Base-by-base conservation (phyloP, 1,284 basidiomycete species). In the Boletus austroedulis region DNA sequence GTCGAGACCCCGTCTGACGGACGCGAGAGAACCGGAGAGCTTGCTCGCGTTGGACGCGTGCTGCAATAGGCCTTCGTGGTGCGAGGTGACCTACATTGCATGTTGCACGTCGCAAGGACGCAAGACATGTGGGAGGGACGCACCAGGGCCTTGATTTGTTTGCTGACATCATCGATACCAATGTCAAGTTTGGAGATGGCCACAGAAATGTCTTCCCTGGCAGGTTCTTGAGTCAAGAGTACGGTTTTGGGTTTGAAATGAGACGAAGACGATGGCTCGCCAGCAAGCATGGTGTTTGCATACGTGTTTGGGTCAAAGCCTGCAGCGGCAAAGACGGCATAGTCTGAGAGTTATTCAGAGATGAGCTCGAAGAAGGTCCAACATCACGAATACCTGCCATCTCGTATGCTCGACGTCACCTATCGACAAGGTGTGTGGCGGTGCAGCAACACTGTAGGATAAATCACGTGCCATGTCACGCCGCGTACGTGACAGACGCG, bases 221-320 rank as follows among this genome's bases (percentile, higher is more conserved):
- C 82, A 10, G 82, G 81, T 50, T 87, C 85, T 24, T 81, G 76
- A 1, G 75, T 69, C 26, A 77, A 64, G 26, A 71, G 65, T 60
- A 78, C 78, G 10, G 68, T 53, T 14, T 74, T 66, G 14, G 53
- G 51, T 55, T 68, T 73, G 64, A 65, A 43, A 58, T 70, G 67
- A 26, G 66, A 73, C 17, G 60, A 56, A 10, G 63, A 57, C 19
- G 67, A 44, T 1, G 66, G 72, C 63, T 92, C 87, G 28, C 90
- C 89, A 12, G 92, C 86, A 24, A 96, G 80, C 53, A 95, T 82
- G 21, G 92, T 86, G 71, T 94, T 94, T 6, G 94, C 93, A 70
- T 95, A 95, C 55, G 90, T 87, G 70, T 92, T 89, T 19, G 92
- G 81, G 70, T 95, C 88, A 72, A 96, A 97, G 44, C 84, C 78